phyloP scores from a whole-genome alignment of 1,284 basidiomycete species.

The Pseudozyma sp. region DNA sequence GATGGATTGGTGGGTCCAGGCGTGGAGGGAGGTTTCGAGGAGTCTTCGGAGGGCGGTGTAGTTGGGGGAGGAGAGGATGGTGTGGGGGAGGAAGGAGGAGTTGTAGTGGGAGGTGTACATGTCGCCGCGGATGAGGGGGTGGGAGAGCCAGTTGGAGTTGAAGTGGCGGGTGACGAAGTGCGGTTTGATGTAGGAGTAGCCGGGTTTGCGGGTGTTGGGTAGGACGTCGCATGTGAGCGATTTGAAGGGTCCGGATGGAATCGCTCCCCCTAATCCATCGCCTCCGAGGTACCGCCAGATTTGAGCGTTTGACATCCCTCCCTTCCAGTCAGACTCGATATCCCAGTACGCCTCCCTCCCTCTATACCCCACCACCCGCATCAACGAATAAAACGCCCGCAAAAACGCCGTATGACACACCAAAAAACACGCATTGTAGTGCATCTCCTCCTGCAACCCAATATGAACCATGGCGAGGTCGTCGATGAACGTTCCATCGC shows the following conservation, averaged over 20 bases:
- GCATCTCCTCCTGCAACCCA: slow-evolving; percentile 38
- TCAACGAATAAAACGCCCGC: slow-evolving; percentile 30
- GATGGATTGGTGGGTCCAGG: slow-evolving; percentile 30
- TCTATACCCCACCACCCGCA: slow-evolving; percentile 28
- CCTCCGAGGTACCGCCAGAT: slow-evolving; percentile 15
- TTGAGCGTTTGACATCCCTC: slow-evolving; percentile 13
- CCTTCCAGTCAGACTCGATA: slow-evolving; percentile 17
- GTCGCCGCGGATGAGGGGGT: slow-evolving; percentile 27
- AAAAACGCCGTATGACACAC: slow-evolving; percentile 36
- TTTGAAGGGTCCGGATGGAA: slow-evolving; percentile 27
- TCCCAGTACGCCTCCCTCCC: slow-evolving; percentile 40
- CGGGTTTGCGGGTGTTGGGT: slow-evolving; percentile 25
- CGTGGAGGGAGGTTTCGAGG: slow-evolving; percentile 24
- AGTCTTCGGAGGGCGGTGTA: slow-evolving; percentile 13
- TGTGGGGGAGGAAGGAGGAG: neutral
- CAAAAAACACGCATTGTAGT: slow-evolving; percentile 42
- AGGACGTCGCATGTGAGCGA: slow-evolving; percentile 16
- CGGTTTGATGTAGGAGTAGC: slow-evolving; percentile 25
- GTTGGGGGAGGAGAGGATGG: slow-evolving; percentile 3
- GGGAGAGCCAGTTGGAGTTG: slow-evolving; percentile 25
- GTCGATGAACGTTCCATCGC: slow-evolving; percentile 28
- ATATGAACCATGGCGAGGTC: slow-evolving; percentile 39
- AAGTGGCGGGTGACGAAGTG: slow-evolving; percentile 40
- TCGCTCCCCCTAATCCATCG: slow-evolving; percentile 21
- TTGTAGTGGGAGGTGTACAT: slow-evolving; percentile 36